phyloP scores from a whole-genome alignment of 331 rosid genomes.

The Erythrophleum ivorense region DNA sequence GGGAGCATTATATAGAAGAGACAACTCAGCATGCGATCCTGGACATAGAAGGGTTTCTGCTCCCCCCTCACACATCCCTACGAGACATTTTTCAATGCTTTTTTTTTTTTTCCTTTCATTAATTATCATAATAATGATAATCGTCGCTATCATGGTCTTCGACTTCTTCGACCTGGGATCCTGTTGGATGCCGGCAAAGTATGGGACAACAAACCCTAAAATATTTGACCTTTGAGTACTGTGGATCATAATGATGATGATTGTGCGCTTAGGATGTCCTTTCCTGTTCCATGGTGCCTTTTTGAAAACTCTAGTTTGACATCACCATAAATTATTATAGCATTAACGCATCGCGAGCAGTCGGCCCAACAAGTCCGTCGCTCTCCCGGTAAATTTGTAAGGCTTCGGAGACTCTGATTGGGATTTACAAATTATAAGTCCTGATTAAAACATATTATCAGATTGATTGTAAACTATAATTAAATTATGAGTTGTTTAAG shows the following conservation, averaged over 20 bases:
- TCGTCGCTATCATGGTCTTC: constrained; percentile 38
- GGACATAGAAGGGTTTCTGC: constrained; percentile 50
- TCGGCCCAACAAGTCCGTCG: neutral
- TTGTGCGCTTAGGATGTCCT: constrained; percentile 7
- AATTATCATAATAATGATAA: constrained; percentile 39
- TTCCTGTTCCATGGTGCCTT: constrained; percentile 12
- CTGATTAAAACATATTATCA: neutral
- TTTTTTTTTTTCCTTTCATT: constrained; percentile 20
- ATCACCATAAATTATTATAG: neutral
- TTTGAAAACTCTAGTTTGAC: neutral
- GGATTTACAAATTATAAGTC: neutral
- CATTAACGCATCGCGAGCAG: neutral
- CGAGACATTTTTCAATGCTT: constrained; percentile 42
- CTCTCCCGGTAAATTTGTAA: neutral
- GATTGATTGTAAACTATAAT: neutral
- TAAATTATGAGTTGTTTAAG: neutral
- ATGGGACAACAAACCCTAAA: constrained; percentile 46
- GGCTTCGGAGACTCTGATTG: neutral
- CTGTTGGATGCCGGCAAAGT: constrained; percentile 42
- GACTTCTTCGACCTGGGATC: constrained; percentile 53
- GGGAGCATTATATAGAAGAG: neutral
- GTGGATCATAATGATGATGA: constrained; percentile 25
- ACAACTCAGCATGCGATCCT: constrained; percentile 47
- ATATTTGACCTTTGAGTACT: constrained; percentile 33
- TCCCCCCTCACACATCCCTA: constrained; percentile 45